Percentiles rank a stretch among this genome's conserved stretches.
Evolutionary conservation across 345 rosid genomes (phyloP).

Genomic region (Sonneratia caseolaris): DNA sequence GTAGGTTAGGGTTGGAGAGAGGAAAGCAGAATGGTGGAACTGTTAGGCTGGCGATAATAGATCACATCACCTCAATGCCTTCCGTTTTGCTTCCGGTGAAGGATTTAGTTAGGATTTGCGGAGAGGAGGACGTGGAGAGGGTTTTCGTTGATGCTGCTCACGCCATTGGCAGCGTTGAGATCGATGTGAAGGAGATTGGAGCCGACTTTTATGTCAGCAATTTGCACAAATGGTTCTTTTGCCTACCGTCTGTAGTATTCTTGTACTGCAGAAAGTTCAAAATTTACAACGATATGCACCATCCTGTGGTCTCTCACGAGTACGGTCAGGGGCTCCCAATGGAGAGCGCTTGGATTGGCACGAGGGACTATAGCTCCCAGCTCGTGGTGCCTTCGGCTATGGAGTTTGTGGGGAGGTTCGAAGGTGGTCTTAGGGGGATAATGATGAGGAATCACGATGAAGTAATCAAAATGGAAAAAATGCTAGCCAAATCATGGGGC

Average conservation of each 20-base stretch:
- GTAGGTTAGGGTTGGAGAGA: slow-evolving; percentile 41
- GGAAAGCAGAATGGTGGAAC: slow-evolving; percentile 58
- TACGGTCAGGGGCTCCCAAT: slow-evolving; percentile 77
- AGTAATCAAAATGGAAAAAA: slow-evolving; percentile 71
- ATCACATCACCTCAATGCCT: slow-evolving; percentile 91
- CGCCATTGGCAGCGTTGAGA: slow-evolving; percentile 75
- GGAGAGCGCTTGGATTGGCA: slow-evolving; percentile 92
- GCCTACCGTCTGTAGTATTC: slow-evolving; percentile 84
- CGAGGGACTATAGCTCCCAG: slow-evolving; percentile 86
- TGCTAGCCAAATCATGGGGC: slow-evolving; percentile 80
- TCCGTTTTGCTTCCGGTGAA: slow-evolving; percentile 70
- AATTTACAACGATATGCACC: slow-evolving; percentile 45
- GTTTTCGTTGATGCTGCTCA: slow-evolving; percentile 94
- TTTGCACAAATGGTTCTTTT: slow-evolving; percentile 89
- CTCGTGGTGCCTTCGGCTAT: slow-evolving; percentile 64
- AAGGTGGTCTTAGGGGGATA: slow-evolving; percentile 76
- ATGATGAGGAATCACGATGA: slow-evolving; percentile 68
- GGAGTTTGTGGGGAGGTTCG: slow-evolving; percentile 78
- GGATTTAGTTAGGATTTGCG: slow-evolving; percentile 67
- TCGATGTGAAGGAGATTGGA: slow-evolving; percentile 77
- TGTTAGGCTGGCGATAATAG: slow-evolving; percentile 80
- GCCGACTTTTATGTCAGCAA: slow-evolving; percentile 90
- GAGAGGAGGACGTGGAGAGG: slow-evolving; percentile 81
- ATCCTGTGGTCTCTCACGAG: slow-evolving; percentile 84
- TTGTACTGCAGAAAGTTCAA: slow-evolving; percentile 52